Base-by-base conservation (phyloP, 2,329 filamentous ascomycete species). In the Arthrobotrys sinensis region DNA sequence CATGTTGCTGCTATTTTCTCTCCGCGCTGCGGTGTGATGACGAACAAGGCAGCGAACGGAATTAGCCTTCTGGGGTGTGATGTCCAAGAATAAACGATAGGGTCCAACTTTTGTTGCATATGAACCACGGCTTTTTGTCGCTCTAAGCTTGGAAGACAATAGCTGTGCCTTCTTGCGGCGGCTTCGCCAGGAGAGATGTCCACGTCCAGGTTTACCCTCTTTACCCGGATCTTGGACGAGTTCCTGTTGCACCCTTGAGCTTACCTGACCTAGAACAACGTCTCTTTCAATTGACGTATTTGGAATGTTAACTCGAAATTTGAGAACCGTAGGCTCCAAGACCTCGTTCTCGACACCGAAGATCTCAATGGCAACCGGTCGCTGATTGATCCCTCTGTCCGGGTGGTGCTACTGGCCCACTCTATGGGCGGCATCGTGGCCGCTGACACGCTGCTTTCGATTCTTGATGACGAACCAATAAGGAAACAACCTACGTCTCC, bases 371-470 rank as follows among this genome's bases (percentile, higher is more conserved):
- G 88, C 53, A 95, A 93, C 89, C 92, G 0, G 94, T 92, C 94
- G 0, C 43, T 70, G 50, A 88, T 97, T 80, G 93, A 96, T 79
- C 93, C 94, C 4, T 93, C 91, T 0, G 93, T 97, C 19, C 91
- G 90, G 82, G 91, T 92, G 32, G 88, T 97, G 55, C 88, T 97
- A 14, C 86, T 96, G 72, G 94, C 94, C 24, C 94, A 97, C 84
- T 94, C 92, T 7, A 97, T 92, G 92, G 92, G 92, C 81, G 96
- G 96, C 81, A 97, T 98, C 82, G 94, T 98, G 55, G 95, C 93
- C 10, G 95, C 94, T 38, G 96, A 98, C 83, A 92, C 93, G 12
- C 87, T 95, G 80, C 89, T 97, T 81, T 88, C 91, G 46, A 88
- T 98, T 64, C 85, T 92, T 50, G 88, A 90, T 76, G 92, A 93